These are phyloP conservation scores for Diddensiella caesifluorescens DNA, from an alignment of 805 yeast species.

Conservation along the genomic window DNA sequence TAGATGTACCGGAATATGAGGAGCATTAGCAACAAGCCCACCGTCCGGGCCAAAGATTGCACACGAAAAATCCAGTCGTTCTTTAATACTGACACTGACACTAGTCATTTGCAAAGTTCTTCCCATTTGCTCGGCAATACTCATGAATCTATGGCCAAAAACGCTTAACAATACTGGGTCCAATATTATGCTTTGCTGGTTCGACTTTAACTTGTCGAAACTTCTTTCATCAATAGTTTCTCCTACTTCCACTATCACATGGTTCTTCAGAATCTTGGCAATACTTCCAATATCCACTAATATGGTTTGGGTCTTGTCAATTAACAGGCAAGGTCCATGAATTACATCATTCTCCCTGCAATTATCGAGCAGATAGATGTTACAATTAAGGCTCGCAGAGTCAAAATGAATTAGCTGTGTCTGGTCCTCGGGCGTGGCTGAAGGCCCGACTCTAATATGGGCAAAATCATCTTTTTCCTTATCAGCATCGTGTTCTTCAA, in stretches of 20 bases:
- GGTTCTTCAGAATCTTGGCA: slow-evolving; percentile 7
- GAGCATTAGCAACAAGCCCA: slow-evolving; percentile 77
- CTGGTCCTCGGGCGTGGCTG: neutral
- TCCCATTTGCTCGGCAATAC: slow-evolving; percentile 88
- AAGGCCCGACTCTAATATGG: neutral
- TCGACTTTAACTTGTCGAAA: no score
- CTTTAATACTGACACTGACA: slow-evolving; percentile 76
- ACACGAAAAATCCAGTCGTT: slow-evolving; percentile 75
- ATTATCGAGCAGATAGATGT: slow-evolving; percentile 3
- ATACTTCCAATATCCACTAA: slow-evolving; percentile 5
- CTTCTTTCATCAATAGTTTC: neutral
- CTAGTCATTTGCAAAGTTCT: slow-evolving; percentile 69
- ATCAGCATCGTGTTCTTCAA: neutral
- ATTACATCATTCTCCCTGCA: neutral
- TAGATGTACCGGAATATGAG: slow-evolving; percentile 78
- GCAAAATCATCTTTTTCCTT: neutral
- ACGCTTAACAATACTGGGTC: slow-evolving; percentile 72
- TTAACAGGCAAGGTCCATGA: slow-evolving; percentile 9
- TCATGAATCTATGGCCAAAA: slow-evolving; percentile 80
- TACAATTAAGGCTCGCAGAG: neutral
- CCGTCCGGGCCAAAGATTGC: slow-evolving; percentile 73
- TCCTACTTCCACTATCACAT: slow-evolving; percentile 5
- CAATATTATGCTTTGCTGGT: no score
- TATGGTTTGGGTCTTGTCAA: slow-evolving; percentile 12
- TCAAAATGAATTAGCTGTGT: slow-evolving; percentile 7